Evolutionary conservation across 2,329 filamentous ascomycete genomes (phyloP), one percentile per base, ranked within the genome.

Genomic region (Stagonosporopsis vannaccii): DNA sequence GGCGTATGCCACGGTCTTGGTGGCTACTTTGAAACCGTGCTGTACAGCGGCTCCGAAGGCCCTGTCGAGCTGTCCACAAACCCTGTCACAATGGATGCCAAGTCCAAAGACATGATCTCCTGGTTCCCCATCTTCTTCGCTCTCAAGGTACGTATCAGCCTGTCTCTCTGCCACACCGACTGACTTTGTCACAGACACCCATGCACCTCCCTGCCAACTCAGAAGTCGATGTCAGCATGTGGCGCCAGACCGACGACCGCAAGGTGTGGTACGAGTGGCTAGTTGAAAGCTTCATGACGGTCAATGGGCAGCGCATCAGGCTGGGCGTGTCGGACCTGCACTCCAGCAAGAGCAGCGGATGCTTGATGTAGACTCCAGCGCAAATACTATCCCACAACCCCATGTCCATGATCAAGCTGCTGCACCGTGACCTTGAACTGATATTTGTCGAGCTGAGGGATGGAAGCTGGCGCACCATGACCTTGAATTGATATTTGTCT

Each of bases 71-170:
- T 99, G 57, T 96, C 92, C 70, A 99, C 90, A 4, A 90, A 97
- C 69, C 96, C 95, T 0, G 90, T 96, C 62, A 91, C 89, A 26
- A 98, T 99, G 78, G 91, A 95, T 52, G 80, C 81, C 54, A 98
- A 98, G 85, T 97, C 92, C 81, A 90, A 90, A 72, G 93, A 96
- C 68, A 99, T 99, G 96, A 96, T 97, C 62, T 96, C 91, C 51
- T 99, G 95, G 95, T 99, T 99, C 75, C 95, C 95, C 1, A 98
- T 99, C 26, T 97, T 94, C 79, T 99, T 99, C 73, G 95, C 96
- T 0, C 79, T 99, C 13, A 96, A 95, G 87, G 92, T 93, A 81
- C 70, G 85, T 40, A n/a, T 8, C 4, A 33, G 19, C 15, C 2
- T 15, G 9, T 40, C 8, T 22, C 15, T 37, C 11, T 17, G 15